Percentiles rank a stretch among this genome's conserved stretches.
Evolutionary conservation across 805 yeast species (phyloP).

Genomic region (Cyberlindnera sargentensis): DNA sequence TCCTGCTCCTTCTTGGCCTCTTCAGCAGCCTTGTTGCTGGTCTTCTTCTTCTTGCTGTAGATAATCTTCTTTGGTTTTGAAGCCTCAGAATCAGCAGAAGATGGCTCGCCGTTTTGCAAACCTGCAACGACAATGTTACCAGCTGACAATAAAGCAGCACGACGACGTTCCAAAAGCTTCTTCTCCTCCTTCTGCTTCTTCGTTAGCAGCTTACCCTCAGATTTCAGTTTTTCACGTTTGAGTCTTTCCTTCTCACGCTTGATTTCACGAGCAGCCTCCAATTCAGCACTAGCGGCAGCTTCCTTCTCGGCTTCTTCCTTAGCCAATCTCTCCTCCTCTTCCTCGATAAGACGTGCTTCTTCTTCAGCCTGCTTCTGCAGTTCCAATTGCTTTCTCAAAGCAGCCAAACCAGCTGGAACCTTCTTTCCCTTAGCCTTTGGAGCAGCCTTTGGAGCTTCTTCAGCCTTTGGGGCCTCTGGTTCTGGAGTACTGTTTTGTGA

Average conservation of each 20-base stretch:
- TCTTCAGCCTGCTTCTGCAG: conserved; percentile 83
- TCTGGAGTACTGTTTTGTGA: conserved; percentile 23
- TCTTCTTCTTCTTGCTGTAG: conserved; percentile 66
- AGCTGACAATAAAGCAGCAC: conserved; percentile 72
- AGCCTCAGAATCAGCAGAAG: conserved; percentile 14
- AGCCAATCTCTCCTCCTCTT: conserved; percentile 56
- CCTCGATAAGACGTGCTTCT: conserved; percentile 65
- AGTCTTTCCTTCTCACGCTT: conserved; percentile 85
- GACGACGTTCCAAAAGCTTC: conserved; percentile 78
- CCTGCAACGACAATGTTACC: conserved; percentile 75
- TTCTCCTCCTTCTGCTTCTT: conserved; percentile 95
- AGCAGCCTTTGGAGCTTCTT: conserved; percentile 28
- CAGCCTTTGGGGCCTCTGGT: conserved; percentile 5
- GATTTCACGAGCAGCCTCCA: conserved; percentile 48
- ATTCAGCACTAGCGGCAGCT: conserved; percentile 37
- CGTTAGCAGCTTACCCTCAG: conserved; percentile 91
- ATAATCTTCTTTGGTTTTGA: conserved; percentile 54
- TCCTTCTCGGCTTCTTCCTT: conserved; percentile 43
- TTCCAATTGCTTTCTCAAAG: conserved; percentile 83
- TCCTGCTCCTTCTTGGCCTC: conserved; percentile 22
- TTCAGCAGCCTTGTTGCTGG: conserved; percentile 22
- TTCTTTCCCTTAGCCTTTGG: conserved; percentile 54
- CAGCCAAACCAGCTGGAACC: conserved; percentile 87
- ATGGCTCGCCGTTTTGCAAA: conserved; percentile 30
- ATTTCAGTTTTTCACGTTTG: conserved; percentile 85